Evolutionary conservation across 1,139 yeast species (phyloP).

Genomic region (Nakaseomyces nivariensis): DNA sequence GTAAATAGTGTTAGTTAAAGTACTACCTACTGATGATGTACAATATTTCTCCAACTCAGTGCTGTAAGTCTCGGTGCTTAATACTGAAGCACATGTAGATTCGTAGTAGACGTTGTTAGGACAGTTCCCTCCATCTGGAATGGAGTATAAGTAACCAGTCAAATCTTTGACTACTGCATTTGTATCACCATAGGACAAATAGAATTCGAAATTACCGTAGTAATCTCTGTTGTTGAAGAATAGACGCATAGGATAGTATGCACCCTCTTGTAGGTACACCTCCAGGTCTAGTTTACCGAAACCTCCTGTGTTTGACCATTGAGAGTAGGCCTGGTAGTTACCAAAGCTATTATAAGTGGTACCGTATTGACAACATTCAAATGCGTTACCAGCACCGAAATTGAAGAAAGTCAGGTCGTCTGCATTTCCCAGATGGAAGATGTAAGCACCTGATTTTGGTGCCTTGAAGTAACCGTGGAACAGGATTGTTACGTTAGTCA

Average conservation of each 20-base stretch:
- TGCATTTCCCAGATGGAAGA: background rate
- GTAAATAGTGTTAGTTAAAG: too few species aligned
- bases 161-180: too few species aligned
- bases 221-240: background rate
- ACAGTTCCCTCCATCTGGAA: too few species aligned
- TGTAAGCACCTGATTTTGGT: background rate
- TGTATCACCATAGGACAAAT: background rate
- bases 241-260: background rate
- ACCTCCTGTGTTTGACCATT: too few species aligned
- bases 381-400: background rate
- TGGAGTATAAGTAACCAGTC: too few species aligned
- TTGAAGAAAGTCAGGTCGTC: background rate
- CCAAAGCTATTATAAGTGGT: background rate
- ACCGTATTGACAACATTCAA: background rate
- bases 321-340: background rate
- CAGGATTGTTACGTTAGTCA: background rate
- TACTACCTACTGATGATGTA: too few species aligned
- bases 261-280: background rate
- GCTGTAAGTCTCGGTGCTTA: too few species aligned
- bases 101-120: too few species aligned
- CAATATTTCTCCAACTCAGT: too few species aligned
- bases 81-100: too few species aligned
- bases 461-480: background rate
- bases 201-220: background rate
- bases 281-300: background rate